Evolutionary conservation across 208 protist species (phyloP).

Genomic region (Acanthamoeba castellanii): DNA sequence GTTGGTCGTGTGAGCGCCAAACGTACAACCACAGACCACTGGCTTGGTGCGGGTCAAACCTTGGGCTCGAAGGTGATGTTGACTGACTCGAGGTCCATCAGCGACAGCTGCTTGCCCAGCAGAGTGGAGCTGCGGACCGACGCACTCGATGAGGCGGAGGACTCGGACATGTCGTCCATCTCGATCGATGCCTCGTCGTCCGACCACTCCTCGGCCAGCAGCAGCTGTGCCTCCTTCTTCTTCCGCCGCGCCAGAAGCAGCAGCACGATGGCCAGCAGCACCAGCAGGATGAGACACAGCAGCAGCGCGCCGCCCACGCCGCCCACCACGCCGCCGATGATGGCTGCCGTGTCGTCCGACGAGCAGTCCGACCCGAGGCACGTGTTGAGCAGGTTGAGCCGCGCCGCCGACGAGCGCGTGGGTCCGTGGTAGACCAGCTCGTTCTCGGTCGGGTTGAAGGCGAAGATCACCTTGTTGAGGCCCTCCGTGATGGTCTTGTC

Average conservation of each 20-base stretch:
- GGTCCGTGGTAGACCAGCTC: slow-evolving; percentile 66
- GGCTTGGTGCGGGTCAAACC: neutral
- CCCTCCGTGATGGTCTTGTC: slow-evolving; percentile 38
- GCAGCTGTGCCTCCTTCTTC: slow-evolving; percentile 43
- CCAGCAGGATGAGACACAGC: neutral
- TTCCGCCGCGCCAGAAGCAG: neutral
- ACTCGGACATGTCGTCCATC: slow-evolving; percentile 56
- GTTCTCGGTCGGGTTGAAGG: slow-evolving; percentile 55
- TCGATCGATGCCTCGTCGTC: slow-evolving; percentile 48
- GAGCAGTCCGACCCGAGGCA: neutral
- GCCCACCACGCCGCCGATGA: slow-evolving; percentile 32
- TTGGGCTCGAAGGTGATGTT: slow-evolving; percentile 72
- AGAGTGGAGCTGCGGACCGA: neutral
- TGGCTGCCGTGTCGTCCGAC: slow-evolving; percentile 39
- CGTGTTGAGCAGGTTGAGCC: slow-evolving; percentile 41
- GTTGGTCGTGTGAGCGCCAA: too few species aligned
- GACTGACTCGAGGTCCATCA: slow-evolving; percentile 38
- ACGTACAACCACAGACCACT: too few species aligned
- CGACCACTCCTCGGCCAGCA: slow-evolving; percentile 69
- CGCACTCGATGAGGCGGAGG: neutral
- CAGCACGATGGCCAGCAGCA: neutral
- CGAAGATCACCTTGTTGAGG: slow-evolving; percentile 68
- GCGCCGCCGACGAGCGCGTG: slow-evolving; percentile 29
- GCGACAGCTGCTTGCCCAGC: slow-evolving; percentile 34
- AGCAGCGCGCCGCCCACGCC: neutral